These are phyloP conservation scores for Penicillium riverlandense DNA, from an alignment of 495 filamentous ascomycete genomes.

Conservation along the genomic window DNA sequence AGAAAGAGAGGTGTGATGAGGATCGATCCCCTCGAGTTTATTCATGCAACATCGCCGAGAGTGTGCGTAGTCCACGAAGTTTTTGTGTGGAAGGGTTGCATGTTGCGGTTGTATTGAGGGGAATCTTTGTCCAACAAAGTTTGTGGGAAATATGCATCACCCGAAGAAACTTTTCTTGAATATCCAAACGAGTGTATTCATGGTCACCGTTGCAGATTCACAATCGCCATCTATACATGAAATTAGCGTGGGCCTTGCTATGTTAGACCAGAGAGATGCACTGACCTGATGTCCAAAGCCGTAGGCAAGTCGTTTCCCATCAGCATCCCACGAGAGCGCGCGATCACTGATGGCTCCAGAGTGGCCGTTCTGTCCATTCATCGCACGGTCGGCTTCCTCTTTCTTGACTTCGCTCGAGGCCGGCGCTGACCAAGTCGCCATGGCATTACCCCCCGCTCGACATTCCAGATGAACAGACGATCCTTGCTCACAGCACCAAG, in stretches of 20 bases:
- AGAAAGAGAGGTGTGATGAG: no score
- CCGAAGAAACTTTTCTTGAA: slow-evolving; percentile 1
- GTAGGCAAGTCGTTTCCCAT: slow-evolving; percentile 68
- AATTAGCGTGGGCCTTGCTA: slow-evolving; percentile 4
- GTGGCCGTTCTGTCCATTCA: slow-evolving; percentile 38
- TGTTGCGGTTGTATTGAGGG: no score
- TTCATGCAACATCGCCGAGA: no score
- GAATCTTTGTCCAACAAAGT: no score
- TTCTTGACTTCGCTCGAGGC: slow-evolving; percentile 18
- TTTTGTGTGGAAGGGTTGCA: no score
- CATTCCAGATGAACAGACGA: slow-evolving; percentile 64
- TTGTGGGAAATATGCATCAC: no score
- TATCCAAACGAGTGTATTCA: not conserved
- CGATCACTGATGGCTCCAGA: slow-evolving; percentile 27
- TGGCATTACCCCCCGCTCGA: slow-evolving; percentile 58
- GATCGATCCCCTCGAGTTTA: no score
- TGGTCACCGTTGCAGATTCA: slow-evolving; percentile 38
- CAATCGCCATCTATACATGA: slow-evolving; percentile 30
- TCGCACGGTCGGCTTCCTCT: slow-evolving; percentile 18
- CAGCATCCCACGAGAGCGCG: slow-evolving; percentile 67
- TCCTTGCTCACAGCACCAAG: slow-evolving; percentile 62
- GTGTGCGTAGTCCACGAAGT: no score
- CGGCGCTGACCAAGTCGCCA: slow-evolving; percentile 53
- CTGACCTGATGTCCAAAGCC: slow-evolving; percentile 64
- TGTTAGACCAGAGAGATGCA: not conserved